phyloP scores from a whole-genome alignment of 768 basidiomycete genomes.

The Collybia nuda region DNA sequence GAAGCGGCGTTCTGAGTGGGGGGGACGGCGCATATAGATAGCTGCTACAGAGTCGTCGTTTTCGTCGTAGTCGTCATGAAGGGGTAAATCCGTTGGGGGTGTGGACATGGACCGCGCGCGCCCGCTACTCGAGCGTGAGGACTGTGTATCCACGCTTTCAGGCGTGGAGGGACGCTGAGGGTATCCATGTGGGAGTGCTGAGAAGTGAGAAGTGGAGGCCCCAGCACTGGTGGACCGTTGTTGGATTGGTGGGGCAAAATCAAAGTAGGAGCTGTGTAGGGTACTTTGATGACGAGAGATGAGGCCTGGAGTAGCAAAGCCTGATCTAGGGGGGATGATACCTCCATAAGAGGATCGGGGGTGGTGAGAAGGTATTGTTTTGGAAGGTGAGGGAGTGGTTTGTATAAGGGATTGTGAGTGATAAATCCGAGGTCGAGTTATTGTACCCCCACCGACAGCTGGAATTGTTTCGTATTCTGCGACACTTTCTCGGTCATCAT shows the following conservation, averaged over 20 bases:
- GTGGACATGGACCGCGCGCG: conserved; percentile 44
- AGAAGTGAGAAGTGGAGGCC: conserved; percentile 11
- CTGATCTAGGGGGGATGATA: conserved; percentile 15
- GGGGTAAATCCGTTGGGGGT: conserved; percentile 36
- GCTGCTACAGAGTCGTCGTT: conserved; percentile 6
- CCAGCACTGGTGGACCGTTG: neutral
- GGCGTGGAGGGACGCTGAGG: conserved; percentile 43
- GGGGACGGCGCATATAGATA: conserved; percentile 22
- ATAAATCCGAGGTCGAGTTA: conserved; percentile 81
- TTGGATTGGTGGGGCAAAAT: neutral
- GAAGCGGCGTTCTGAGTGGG: conserved; percentile 25
- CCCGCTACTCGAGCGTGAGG: conserved; percentile 48
- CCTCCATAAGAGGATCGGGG: neutral
- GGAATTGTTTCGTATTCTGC: conserved; percentile 84
- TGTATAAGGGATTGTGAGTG: conserved; percentile 83
- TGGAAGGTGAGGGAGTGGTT: conserved; percentile 16
- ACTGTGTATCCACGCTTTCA: conserved; percentile 50
- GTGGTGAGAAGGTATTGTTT: conserved; percentile 15
- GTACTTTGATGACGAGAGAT: conserved; percentile 21
- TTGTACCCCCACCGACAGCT: conserved; percentile 87
- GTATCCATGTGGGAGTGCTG: conserved; percentile 11
- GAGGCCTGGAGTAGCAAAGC: conserved; percentile 23
- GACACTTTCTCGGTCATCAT: conserved; percentile 38
- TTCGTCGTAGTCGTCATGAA: conserved; percentile 18
- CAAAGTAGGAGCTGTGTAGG: conserved; percentile 24